Conservation (phyloP, 805 yeast species). For the Yarrowia sp. region DNA sequence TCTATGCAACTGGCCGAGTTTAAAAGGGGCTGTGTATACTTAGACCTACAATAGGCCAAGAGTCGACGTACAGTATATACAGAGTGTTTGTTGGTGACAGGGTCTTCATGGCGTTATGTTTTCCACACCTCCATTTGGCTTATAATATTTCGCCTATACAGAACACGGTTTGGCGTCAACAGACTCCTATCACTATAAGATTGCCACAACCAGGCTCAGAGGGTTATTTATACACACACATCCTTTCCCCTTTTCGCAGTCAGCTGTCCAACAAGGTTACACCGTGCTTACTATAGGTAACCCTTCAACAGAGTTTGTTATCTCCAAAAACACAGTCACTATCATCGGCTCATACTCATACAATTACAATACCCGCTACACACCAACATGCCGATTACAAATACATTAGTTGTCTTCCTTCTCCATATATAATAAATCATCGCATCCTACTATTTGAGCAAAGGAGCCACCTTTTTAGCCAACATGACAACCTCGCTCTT, state of each 20-base stretch:
- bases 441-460: constrained; percentile 37
- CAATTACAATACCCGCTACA: neutral
- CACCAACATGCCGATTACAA: constrained; percentile 6
- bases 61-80: no score
- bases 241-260: neutral
- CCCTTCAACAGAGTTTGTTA: neutral
- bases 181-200: neutral
- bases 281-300: constrained; percentile 3
- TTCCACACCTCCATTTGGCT: neutral
- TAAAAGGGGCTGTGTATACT: constrained; percentile 7
- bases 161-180: neutral
- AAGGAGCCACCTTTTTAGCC: constrained; percentile 39
- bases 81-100: neutral
- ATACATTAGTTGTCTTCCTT: constrained; percentile 39
- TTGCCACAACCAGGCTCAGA: neutral
- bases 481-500: constrained; percentile 39
- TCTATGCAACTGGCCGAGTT: constrained; percentile 25
- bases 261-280: neutral
- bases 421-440: constrained; percentile 37
- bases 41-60: neutral
- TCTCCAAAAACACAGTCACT: neutral
- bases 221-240: neutral
- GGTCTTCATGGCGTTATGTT: neutral
- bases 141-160: no score
- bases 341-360: neutral